phyloP scores from a whole-genome alignment of 306 rosid species.

The Cucumis cinereus region DNA sequence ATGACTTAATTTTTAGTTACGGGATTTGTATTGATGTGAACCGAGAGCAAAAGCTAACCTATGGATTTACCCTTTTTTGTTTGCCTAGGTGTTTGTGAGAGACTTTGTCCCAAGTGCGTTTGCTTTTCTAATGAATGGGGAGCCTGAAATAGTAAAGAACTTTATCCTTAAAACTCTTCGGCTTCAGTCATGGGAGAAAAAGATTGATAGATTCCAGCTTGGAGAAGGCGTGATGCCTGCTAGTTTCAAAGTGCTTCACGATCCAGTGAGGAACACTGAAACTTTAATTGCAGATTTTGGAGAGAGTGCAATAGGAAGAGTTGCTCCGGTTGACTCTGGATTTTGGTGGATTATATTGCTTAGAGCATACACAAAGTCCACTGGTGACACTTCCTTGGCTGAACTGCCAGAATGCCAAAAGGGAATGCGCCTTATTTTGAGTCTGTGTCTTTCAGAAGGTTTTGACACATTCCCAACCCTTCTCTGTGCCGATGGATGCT shows the following conservation, averaged over 20 bases:
- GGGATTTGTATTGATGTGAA: neutral
- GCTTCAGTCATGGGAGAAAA: slow-evolving; percentile 93
- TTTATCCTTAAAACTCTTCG: slow-evolving; percentile 76
- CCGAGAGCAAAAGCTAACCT: neutral
- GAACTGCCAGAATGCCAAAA: slow-evolving; percentile 84
- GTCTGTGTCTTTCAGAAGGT: slow-evolving; percentile 82
- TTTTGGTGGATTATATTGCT: slow-evolving; percentile 98
- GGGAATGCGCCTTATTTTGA: slow-evolving; percentile 87
- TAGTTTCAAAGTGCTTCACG: slow-evolving; percentile 82
- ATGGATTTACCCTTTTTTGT: slow-evolving; percentile 4
- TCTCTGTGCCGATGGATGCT: slow-evolving; percentile 91
- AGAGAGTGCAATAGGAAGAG: slow-evolving; percentile 95
- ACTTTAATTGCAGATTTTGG: slow-evolving; percentile 87
- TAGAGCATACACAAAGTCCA: slow-evolving; percentile 80
- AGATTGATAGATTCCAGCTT: slow-evolving; percentile 66
- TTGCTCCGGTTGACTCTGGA: slow-evolving; percentile 97
- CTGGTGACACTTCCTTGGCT: slow-evolving; percentile 80
- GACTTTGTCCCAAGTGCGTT: slow-evolving; percentile 88
- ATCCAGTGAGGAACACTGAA: slow-evolving; percentile 55
- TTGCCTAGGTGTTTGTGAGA: slow-evolving; percentile 70
- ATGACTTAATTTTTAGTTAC: neutral
- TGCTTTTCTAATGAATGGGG: slow-evolving; percentile 78
- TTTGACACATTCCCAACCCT: slow-evolving; percentile 95
- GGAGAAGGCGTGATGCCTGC: slow-evolving; percentile 99
- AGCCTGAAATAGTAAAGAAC: slow-evolving; percentile 66